Conservation (phyloP, 176 grass and related monocot species). For the Hyparrhenia diplandra region DNA sequence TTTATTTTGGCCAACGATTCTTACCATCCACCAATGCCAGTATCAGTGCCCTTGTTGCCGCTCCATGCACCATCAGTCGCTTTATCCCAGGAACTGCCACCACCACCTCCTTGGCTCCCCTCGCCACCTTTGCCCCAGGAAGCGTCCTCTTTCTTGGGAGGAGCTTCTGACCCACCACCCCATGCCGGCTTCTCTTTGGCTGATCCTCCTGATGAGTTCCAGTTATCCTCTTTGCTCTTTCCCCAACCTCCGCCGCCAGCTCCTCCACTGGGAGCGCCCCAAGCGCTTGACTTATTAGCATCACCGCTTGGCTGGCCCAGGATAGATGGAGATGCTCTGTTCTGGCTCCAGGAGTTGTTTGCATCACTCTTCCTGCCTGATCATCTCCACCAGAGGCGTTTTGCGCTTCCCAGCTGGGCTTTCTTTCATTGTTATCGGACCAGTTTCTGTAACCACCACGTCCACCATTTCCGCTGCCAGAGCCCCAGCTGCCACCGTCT, state of each 20-base stretch:
- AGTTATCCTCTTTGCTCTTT: constrained; percentile 30
- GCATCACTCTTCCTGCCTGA: constrained; percentile 19
- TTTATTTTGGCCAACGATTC: background rate
- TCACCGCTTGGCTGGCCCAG: constrained; percentile 5
- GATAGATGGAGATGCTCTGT: constrained; percentile 24
- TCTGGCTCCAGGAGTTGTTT: constrained; percentile 26
- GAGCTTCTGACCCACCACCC: constrained; percentile 14
- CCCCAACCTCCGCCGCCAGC: constrained; percentile 14
- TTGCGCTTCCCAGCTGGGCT: constrained; percentile 27
- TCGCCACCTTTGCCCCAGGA: constrained; percentile 5
- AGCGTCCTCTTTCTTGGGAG: constrained; percentile 19
- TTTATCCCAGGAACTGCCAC: constrained; percentile 44
- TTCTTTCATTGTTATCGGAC: background rate
- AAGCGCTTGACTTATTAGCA: background rate
- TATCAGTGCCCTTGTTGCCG: constrained; percentile 6
- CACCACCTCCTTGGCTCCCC: constrained; percentile 11
- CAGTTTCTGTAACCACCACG: background rate
- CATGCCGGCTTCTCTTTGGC: background rate
- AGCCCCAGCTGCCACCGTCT: constrained; percentile 6
- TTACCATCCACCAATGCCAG: constrained; percentile 30
- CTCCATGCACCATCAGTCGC: background rate
- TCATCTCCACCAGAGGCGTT: constrained; percentile 25
- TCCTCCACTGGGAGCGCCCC: constrained; percentile 17
- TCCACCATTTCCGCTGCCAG: constrained; percentile 28
- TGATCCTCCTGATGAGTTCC: constrained; percentile 10